Evolutionary conservation across 176 grass and related monocot genomes (phyloP).

Genomic region (Typha latifolia): DNA sequence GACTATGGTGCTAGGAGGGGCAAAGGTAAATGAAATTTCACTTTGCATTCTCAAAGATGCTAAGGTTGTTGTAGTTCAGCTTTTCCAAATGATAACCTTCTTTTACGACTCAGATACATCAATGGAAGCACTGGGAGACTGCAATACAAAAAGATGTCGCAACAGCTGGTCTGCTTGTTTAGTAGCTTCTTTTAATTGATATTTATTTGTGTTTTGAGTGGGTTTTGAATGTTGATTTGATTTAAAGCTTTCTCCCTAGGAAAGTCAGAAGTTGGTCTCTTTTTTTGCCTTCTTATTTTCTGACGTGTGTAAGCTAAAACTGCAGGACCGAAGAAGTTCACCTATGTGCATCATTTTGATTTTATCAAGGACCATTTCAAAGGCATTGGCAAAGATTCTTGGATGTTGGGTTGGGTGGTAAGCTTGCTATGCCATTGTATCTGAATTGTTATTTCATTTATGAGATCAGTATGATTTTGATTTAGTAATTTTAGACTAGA

Average conservation of each 20-base stretch:
- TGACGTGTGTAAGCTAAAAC: conserved; percentile 3
- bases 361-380: conserved; percentile 86
- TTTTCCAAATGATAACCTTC: background rate
- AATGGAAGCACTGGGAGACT: conserved; percentile 85
- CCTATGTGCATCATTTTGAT: conserved; percentile 32
- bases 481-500: background rate
- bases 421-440: conserved; percentile 24
- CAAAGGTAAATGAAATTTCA: conserved; percentile 35
- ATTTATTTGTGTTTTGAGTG: background rate
- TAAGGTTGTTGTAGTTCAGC: background rate
- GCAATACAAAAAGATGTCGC: conserved; percentile 47
- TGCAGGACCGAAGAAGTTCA: conserved; percentile 38
- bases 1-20: conserved; percentile 75
- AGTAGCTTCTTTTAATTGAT: conserved; percentile 6
- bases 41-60: background rate
- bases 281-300: conserved; percentile 10
- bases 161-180: conserved; percentile 42
- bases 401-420: conserved; percentile 89
- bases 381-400: conserved; percentile 71
- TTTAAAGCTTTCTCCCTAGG: too few species aligned
- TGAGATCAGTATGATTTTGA: background rate
- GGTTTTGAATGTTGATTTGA: too few species aligned
- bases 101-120: conserved; percentile 51
- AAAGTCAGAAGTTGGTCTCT: conserved; percentile 11
- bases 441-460: background rate